Base-by-base conservation (phyloP, 1,284 basidiomycete species). In the Ceratobasidium papillatum region DNA sequence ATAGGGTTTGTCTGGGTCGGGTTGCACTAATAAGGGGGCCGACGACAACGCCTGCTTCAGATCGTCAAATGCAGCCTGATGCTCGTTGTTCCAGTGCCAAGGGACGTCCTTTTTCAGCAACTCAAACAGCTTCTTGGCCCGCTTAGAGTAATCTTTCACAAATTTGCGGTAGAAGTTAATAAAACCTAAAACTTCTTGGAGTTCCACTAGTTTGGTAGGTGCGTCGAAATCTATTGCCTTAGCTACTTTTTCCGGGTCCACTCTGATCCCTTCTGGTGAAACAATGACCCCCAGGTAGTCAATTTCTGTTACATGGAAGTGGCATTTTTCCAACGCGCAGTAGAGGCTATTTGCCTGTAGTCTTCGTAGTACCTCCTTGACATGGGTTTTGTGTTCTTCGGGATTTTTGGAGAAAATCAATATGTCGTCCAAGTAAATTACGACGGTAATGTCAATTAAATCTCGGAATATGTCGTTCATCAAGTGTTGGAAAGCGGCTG, bases 231-330 rank as follows among this genome's bases (percentile, higher is more conserved):
- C 56, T 0, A 61, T 41, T 32, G 82, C 75, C 0, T 79, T 74
- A 8, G 76, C 25, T 3, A 83, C 62, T 76, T 83, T 83, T 12
- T 58, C 69, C 0, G 59, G 68, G 52, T 80, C 77, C 79, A 82
- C 81, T 0, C 25, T 19, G 32, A 82, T 49, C 0, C 80, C 79
- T 11, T 56, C 36, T 52, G 12, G n/a, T 0, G 52, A 69, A 12
- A 56, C 17, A 41, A 81, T 72, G 66, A 78, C 79, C 2, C 83
- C 82, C 0, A 84, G 77, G 77, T 81, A 84, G 4, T 80, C 79
- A n/a, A 78, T 74, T 9, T 69, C 3, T 2, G 36, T 41, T 12
- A 68, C 17, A 74, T 75, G 54, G 77, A 81, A 81, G 14, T 77
- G 63, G 62, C 80, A 81, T 56, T 81, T 81, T 34, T 68, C 54